Conservation (phyloP, 2,329 filamentous ascomycete species). For the Septoria linicola region DNA sequence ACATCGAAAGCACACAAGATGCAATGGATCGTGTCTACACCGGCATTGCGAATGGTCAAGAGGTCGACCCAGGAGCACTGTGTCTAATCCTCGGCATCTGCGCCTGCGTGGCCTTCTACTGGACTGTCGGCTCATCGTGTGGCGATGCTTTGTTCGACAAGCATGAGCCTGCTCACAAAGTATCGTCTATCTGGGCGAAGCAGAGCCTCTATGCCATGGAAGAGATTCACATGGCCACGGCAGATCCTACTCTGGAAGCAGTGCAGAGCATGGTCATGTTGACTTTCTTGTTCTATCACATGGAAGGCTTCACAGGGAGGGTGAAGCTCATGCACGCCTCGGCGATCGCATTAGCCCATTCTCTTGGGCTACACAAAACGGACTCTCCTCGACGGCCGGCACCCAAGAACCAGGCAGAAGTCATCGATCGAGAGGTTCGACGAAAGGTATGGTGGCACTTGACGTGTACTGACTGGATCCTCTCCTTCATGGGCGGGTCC, state of each 20-base stretch:
- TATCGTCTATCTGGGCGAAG: constrained; percentile 16
- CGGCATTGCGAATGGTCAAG: constrained; percentile 8
- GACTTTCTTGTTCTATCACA: constrained; percentile 33
- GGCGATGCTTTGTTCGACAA: constrained; percentile 9
- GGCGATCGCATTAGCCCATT: constrained; percentile 26
- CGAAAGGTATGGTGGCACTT: constrained; percentile 35
- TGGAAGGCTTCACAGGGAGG: constrained; percentile 32
- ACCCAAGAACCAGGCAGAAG: constrained; percentile 13
- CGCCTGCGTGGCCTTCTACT: constrained; percentile 20
- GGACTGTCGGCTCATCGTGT: constrained; percentile 12
- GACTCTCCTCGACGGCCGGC: constrained; percentile 16
- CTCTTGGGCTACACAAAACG: constrained; percentile 29
- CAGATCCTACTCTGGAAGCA: constrained; percentile 24
- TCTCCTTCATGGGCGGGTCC: constrained; percentile 44
- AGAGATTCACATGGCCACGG: constrained; percentile 13
- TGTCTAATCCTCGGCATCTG: constrained; percentile 19
- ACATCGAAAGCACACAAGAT: constrained; percentile 23
- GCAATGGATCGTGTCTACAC: constrained; percentile 24
- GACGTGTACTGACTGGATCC: constrained; percentile 31
- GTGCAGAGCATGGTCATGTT: constrained; percentile 34
- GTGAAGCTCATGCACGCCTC: constrained; percentile 25
- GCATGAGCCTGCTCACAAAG: constrained; percentile 13
- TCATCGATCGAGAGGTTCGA: constrained; percentile 30
- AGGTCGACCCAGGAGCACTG: constrained; percentile 15
- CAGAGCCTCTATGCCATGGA: constrained; percentile 22